Evolutionary conservation across 75 land plant genomes (phyloP), one percentile per base, ranked within the genome.

Genomic region (Adiantum capillusveneris): DNA sequence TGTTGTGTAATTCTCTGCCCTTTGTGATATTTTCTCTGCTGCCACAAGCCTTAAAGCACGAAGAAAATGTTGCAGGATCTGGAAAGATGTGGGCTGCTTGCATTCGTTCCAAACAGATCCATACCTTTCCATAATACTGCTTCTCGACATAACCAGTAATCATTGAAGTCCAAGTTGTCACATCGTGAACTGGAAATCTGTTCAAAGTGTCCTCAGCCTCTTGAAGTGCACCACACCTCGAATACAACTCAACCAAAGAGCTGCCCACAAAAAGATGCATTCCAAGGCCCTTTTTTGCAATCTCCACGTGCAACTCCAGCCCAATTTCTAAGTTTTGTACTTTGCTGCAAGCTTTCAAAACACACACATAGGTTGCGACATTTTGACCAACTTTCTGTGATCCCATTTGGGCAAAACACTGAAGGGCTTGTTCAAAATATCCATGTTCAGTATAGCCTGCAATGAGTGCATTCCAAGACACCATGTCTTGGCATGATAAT

Each of bases 251-350:
- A 43, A 62, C 18, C 18, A 62, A 31, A 18, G 56, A 6, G 17
- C 21, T 46, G 14, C 21, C 17, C 3, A 46, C 14, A 5, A 20
- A 17, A 17, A 46, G n/a, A 20, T 46, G 12, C 3, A 1, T 17
- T 7, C 14, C 49, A 17, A 46, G 49, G 5, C 49, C 49, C 17
- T 1, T 6, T 2, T 17, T 7, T 17, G 49, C 14, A 46, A 6
- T 20, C 3, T n/a, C 14, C 14, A 14, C 5, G 14, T 46, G 49
- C 14, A 46, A 6, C 5, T 17, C 17, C 14, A 2, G 21, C 5
- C 68, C 65, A 1, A 63, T 20, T 34, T 62, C 67, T 27, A 66
- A 9, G 30, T 26, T 67, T 29, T 44, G 67, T 26, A 62, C 13
- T 20, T 22, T 37, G 19, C 34, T 25, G n/a, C 68, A 66, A 42